These are phyloP conservation scores for Candida stauntonica DNA, from an alignment of 805 yeast species.

Conservation along the genomic window DNA sequence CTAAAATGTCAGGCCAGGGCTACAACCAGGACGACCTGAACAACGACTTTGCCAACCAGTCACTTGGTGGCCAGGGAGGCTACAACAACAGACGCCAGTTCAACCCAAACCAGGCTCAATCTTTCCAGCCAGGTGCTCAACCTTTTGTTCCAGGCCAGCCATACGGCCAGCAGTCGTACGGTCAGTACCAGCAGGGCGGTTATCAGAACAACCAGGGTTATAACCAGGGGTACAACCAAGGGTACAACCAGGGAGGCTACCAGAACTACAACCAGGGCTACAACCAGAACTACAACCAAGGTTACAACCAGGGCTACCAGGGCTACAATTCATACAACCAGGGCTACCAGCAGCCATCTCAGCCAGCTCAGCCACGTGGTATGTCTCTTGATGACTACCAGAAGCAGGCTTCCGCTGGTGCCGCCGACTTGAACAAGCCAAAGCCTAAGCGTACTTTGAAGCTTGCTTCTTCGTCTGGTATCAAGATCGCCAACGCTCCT, in stretches of 20 bases:
- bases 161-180: constrained; percentile 14
- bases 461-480: constrained; percentile 59
- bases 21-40: constrained; percentile 28
- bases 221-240: constrained; percentile 8
- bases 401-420: constrained; percentile 42
- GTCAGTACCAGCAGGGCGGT: constrained; percentile 15
- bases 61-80: constrained; percentile 15
- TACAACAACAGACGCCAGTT: constrained; percentile 34
- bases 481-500: constrained; percentile 54
- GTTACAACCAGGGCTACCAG: constrained; percentile 13
- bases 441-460: constrained; percentile 59
- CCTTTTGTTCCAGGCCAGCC: constrained; percentile 36
- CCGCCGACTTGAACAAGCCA: constrained; percentile 11
- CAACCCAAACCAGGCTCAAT: constrained; percentile 46
- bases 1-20: constrained; percentile 24
- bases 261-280: constrained; percentile 7
- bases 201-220: constrained; percentile 19
- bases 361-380: constrained; percentile 37
- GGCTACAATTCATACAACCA: constrained; percentile 18
- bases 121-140: constrained; percentile 44
- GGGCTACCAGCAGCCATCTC: constrained; percentile 26
- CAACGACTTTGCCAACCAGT: constrained; percentile 30
- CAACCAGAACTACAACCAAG: constrained; percentile 17
- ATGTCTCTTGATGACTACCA: constrained; percentile 83
- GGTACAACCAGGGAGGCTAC: constrained; percentile 7